These are phyloP conservation scores for Cyclostephanos tholiformis DNA, from an alignment of 108 stramenopile species.

Conservation along the genomic window DNA sequence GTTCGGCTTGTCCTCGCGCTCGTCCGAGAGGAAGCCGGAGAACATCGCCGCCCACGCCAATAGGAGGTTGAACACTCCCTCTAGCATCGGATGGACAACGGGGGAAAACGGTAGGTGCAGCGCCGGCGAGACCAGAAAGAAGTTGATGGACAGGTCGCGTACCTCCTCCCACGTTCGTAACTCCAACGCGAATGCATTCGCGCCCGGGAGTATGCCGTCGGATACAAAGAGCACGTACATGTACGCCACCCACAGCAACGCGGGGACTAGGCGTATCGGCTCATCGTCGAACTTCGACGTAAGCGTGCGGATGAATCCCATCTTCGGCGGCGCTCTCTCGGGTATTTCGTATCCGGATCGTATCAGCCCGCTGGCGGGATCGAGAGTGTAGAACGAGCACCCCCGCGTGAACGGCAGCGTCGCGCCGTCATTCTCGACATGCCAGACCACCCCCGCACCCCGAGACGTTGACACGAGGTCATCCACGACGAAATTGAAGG, in stretches of 20 bases:
- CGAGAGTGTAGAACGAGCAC: conserved; percentile 67
- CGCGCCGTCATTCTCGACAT: conserved; percentile 72
- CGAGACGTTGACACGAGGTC: conserved; percentile 47
- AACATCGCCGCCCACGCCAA: conserved; percentile 87
- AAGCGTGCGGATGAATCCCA: conserved; percentile 45
- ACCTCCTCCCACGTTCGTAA: conserved; percentile 87
- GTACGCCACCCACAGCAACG: conserved; percentile 59
- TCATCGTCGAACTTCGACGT: conserved; percentile 53
- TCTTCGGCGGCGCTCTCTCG: conserved; percentile 75
- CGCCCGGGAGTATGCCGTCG: conserved; percentile 70
- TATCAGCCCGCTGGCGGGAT: conserved; percentile 48
- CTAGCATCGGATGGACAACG: conserved; percentile 75
- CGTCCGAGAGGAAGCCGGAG: conserved; percentile 80
- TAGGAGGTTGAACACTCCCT: conserved; percentile 83
- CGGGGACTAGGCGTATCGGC: conserved; percentile 60
- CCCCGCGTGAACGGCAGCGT: conserved; percentile 77
- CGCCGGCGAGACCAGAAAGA: conserved; percentile 78
- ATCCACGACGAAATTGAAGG: conserved; percentile 73
- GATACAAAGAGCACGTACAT: conserved; percentile 81
- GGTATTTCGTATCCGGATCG: conserved; percentile 67
- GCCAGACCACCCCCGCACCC: conserved; percentile 66
- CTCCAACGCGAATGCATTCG: conserved; percentile 66
- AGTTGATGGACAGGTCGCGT: conserved; percentile 73
- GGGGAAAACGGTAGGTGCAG: conserved; percentile 71
- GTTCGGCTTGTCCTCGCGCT: conserved; percentile 66